Evolutionary conservation across 164 flowering plant species (phyloP), one percentile per base, ranked within the genome.

Genomic region (Stephania cephalantha): DNA sequence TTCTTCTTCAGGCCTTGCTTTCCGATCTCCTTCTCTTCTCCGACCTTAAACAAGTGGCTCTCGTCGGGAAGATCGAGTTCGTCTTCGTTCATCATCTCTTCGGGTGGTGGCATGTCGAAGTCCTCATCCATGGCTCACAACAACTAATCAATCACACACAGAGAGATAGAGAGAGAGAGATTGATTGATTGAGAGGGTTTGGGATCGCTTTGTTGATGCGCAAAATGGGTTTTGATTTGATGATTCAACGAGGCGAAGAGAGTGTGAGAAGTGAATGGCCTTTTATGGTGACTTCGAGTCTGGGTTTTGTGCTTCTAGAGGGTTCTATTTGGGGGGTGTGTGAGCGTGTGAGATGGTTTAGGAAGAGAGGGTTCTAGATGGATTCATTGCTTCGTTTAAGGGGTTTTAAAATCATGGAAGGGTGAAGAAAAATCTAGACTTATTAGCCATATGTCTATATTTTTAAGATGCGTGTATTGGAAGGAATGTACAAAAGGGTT

Each of bases 21-120:
- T 2, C 94, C 97, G 83, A 94, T 94, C 90, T 94, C 95, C 85
- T 89, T 91, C 88, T 94, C 98, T 68, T 94, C 98, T 2, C 97
- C 98, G 7, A 88, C 93, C 80, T 94, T 91, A 81, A 88, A 29
- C 20, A 75, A 31, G 29, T 89, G 82, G 58, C 71, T 35, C n/a
- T 77, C 90, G 9, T 88, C 96, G 20, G 82, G 79, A 31, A 68
- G 76, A 50, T 78, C 90, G 77, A 84, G 46, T 31, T 79, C 89
- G 13, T 79, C 87, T 61, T 82, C 78, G 66, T 61, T 61, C 66
- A 61, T 61, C 78, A 81, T 80, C 70, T 69, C 83, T 74, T 75
- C 84, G 7, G 83, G 75, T 18, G 80, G 65, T 7, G 87, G 85
- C 44, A 85, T 69, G 55, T 81, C 86, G 70, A 85, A 85, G 76